These are phyloP conservation scores for Calonectria pauciramosa DNA, from an alignment of 2,329 filamentous ascomycete species.

Conservation along the genomic window DNA sequence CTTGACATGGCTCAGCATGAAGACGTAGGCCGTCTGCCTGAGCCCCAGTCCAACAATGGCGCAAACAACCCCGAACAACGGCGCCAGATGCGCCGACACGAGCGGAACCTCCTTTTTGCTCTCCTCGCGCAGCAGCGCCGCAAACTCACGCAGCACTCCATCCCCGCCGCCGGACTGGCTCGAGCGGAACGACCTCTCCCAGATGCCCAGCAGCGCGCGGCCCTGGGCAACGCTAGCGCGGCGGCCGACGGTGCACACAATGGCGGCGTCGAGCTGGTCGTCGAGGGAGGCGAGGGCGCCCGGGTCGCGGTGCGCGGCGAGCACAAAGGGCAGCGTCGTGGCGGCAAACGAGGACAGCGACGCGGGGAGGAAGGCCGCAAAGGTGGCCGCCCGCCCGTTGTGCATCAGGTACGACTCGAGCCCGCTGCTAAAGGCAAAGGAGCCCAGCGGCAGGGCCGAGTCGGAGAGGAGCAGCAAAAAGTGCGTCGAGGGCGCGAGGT, in stretches of 20 bases:
- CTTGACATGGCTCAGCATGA: conserved; percentile 82
- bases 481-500: conserved; percentile 59
- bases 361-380: conserved; percentile 76
- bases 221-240: conserved; percentile 83
- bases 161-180: conserved; percentile 49
- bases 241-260: conserved; percentile 83
- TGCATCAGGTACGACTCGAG: conserved; percentile 88
- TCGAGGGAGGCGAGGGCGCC: conserved; percentile 70
- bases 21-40: conserved; percentile 79
- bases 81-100: conserved; percentile 76
- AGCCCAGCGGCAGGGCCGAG: conserved; percentile 84
- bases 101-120: conserved; percentile 53
- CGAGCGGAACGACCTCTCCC: conserved; percentile 77
- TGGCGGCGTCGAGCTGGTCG: conserved; percentile 81
- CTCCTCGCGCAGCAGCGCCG: conserved; percentile 50
- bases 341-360: conserved; percentile 80
- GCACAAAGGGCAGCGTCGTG: conserved; percentile 81
- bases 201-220: conserved; percentile 79
- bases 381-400: conserved; percentile 60
- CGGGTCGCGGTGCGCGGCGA: conserved; percentile 74
- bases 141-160: conserved; percentile 52
- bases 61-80: conserved; percentile 78
- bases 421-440: conserved; percentile 89
- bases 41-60: conserved; percentile 71
- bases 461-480: conserved; percentile 84